Base-by-base conservation (phyloP, 1,284 basidiomycete species). In the Microbotryum violaceum region DNA sequence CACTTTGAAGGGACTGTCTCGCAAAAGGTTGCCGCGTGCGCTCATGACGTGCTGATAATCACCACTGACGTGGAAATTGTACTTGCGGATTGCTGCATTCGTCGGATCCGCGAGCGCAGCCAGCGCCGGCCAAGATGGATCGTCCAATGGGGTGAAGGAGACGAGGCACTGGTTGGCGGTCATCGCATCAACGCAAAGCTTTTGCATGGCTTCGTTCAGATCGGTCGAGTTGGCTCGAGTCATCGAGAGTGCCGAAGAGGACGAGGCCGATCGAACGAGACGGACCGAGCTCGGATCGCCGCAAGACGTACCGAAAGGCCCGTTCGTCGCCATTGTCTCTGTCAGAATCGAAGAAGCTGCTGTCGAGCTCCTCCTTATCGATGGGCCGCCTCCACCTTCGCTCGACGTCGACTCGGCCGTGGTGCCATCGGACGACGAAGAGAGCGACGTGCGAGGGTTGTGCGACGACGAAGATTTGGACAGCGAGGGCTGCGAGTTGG, bases 21-120 rank as follows among this genome's bases (percentile, higher is more conserved):
- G 89, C 64, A 96, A 76, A 63, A 97, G 84, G 79, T 88, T 84
- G 21, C 90, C 91, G 56, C 91, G 82, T 54, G 92, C 87, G 59
- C 85, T 81, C 85, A 96, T 89, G 69, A 97, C 94, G 75, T 93
- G 89, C 73, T 89, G 88, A 77, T 92, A 92, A 29, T 85, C 82
- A 53, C 93, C 93, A 63, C 88, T 89, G 68, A 97, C 82, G 75
- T 91, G 85, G 73, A 96, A 93, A 76, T 91, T 92, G 69, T 72
- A 76, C 85, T 87, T 91, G 49, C 82, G 82, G 65, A 81, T 79
- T 61, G 82, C 83, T 21, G 54, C 10, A 27, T 55, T 60, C 18
- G 50, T 56, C 27, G 31, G 48, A 54, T 47, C 21, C 7, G n/a
- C 54, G 53, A 58, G 56, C 21, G 52, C 48, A 46, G 55, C 55